Conservation (phyloP, 176 grass and related monocot species). For the Musa beccarii region DNA sequence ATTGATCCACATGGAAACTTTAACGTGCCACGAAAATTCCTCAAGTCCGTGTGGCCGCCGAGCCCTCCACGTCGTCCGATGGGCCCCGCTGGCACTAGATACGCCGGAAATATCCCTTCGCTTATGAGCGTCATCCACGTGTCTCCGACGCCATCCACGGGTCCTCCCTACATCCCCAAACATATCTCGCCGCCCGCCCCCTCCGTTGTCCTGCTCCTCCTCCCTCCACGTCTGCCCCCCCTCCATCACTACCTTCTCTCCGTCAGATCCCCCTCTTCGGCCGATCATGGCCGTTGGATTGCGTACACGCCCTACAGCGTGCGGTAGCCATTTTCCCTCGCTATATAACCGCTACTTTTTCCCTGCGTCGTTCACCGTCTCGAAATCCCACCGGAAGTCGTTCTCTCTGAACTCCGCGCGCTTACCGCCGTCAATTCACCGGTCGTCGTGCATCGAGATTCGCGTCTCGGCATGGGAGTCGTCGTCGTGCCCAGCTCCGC, state of each 20-base stretch:
- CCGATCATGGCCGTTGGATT: slow-evolving; percentile 13
- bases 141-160: slow-evolving; percentile 57
- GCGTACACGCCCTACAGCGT: not conserved
- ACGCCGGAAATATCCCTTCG: slow-evolving; percentile 36
- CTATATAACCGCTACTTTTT: slow-evolving; percentile 7
- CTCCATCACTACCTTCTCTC: not conserved
- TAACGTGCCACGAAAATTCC: not conserved
- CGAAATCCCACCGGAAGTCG: not conserved
- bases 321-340: slow-evolving; percentile 21
- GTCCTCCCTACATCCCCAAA: not conserved
- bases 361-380: not conserved
- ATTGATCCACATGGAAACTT: not conserved
- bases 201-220: not conserved
- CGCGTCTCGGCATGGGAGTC: slow-evolving; percentile 26
- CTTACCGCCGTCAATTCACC: slow-evolving; percentile 3
- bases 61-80: not conserved
- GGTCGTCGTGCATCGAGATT: not conserved
- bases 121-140: slow-evolving; percentile 55
- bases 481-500: slow-evolving; percentile 34
- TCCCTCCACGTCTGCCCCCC: slow-evolving; percentile 21
- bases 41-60: not conserved
- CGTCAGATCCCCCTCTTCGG: slow-evolving; percentile 12
- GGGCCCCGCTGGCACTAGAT: not conserved
- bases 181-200: slow-evolving; percentile 5
- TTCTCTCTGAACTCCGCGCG: not conserved